Evolutionary conservation across 805 yeast species (phyloP).

Genomic region (Naumovozyma castellii): DNA sequence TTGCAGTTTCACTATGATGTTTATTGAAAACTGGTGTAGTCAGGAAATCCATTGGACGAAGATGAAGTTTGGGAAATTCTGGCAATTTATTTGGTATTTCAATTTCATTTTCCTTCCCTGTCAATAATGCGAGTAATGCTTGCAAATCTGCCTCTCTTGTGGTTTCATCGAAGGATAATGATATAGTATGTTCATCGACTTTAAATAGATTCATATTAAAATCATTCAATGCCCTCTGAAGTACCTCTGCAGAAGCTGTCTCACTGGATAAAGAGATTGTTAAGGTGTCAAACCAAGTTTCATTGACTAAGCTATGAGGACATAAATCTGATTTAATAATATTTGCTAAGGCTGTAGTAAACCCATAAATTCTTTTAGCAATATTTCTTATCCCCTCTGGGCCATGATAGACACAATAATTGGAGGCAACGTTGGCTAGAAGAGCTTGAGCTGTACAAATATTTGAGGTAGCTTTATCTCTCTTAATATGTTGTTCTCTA

Average conservation of each 20-base stretch:
- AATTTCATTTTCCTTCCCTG: conserved; percentile 28
- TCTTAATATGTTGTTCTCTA: conserved; percentile 93
- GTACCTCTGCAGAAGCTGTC: conserved; percentile 44
- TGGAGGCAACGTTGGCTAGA: conserved; percentile 89
- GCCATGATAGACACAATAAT: conserved; percentile 95
- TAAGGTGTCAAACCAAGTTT: conserved; percentile 79
- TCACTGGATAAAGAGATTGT: conserved; percentile 46
- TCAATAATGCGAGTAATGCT: conserved; percentile 52
- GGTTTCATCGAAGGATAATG: conserved; percentile 88
- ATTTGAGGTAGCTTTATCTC: conserved; percentile 96
- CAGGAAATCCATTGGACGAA: conserved; percentile 52
- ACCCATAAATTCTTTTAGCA: conserved; percentile 65
- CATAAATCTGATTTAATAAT: conserved; percentile 35
- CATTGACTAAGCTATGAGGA: conserved; percentile 43
- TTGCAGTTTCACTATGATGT: conserved; percentile 89
- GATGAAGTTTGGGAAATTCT: conserved; percentile 38
- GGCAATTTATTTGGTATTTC: conserved; percentile 33
- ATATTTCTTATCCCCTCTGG: conserved; percentile 74
- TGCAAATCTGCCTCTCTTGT: conserved; percentile 53
- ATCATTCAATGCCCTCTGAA: conserved; percentile 36
- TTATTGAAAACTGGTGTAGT: conserved; percentile 71
- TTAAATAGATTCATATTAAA: conserved; percentile 71
- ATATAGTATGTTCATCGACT: conserved; percentile 50
- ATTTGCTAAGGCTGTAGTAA: conserved; percentile 62
- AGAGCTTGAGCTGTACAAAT: conserved; percentile 98